Evolutionary conservation across 2,329 filamentous ascomycete genomes (phyloP).

Genomic region (Exophiala xenobiotica): DNA sequence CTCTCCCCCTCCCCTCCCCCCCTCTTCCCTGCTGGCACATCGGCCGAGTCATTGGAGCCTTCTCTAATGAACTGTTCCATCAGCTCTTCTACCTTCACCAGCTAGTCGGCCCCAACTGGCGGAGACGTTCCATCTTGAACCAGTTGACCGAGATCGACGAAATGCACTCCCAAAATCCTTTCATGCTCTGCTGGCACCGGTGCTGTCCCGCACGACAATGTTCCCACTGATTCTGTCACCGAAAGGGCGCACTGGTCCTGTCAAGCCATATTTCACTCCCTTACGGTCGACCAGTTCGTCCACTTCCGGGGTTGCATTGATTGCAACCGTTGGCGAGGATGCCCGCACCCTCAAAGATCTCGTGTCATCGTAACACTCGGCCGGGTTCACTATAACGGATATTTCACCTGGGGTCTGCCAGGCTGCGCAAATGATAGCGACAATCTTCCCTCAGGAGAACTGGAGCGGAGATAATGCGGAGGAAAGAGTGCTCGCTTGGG

Average conservation of each 20-base stretch:
- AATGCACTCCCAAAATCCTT: constrained; percentile 90
- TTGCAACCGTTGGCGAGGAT: constrained; percentile 84
- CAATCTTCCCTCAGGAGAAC: constrained; percentile 63
- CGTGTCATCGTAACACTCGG: constrained; percentile 55
- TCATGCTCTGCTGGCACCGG: constrained; percentile 75
- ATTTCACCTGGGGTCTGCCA: constrained; percentile 47
- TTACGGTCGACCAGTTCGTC: constrained; percentile 78
- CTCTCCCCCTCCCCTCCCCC: no score
- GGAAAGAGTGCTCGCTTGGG: constrained; percentile 61
- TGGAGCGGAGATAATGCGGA: constrained; percentile 66
- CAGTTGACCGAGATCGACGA: constrained; percentile 64
- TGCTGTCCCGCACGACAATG: constrained; percentile 85
- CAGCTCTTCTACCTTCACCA: constrained; percentile 29
- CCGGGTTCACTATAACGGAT: constrained; percentile 54
- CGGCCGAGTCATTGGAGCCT: constrained; percentile 18
- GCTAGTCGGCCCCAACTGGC: constrained; percentile 7
- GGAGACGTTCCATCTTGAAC: constrained; percentile 15
- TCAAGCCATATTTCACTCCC: constrained; percentile 77
- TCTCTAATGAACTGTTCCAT: constrained; percentile 28
- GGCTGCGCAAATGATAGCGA: constrained; percentile 55
- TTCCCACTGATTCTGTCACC: constrained; percentile 85
- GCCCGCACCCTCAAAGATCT: constrained; percentile 71
- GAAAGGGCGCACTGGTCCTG: constrained; percentile 85
- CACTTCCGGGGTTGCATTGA: constrained; percentile 84
- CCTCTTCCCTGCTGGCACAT: constrained; percentile 7